phyloP scores from a whole-genome alignment of 1,284 basidiomycete species.

The Termitomyces sp. region DNA sequence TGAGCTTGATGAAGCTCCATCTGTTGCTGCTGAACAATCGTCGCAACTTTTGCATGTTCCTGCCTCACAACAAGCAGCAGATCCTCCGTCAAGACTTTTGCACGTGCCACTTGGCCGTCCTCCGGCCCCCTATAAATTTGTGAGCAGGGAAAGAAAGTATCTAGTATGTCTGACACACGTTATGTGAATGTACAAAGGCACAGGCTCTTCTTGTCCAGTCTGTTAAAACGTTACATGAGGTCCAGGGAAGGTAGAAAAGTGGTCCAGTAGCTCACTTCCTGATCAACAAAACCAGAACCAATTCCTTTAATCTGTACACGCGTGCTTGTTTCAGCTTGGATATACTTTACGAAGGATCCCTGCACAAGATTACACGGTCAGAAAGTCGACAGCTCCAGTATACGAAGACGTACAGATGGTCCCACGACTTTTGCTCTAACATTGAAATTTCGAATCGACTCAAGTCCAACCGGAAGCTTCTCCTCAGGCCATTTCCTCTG shows the following conservation, averaged over 20 bases:
- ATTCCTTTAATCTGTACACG: slow-evolving; percentile 97
- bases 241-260: background rate
- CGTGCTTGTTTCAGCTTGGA: slow-evolving; percentile 93
- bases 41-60: slow-evolving; percentile 80
- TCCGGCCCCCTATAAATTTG: slow-evolving; percentile 72
- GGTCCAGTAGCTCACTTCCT: slow-evolving; percentile 74
- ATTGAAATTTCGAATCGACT: slow-evolving; percentile 94
- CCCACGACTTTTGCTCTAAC: slow-evolving; percentile 97
- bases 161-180: slow-evolving; percentile 51
- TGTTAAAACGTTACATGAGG: background rate
- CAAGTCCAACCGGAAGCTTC: slow-evolving; percentile 83
- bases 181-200: slow-evolving; percentile 78
- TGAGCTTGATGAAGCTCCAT: slow-evolving; percentile 81
- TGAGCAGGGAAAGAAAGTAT: slow-evolving; percentile 2
- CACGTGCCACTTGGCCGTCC: slow-evolving; percentile 80
- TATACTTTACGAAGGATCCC: slow-evolving; percentile 98
- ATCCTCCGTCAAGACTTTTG: slow-evolving; percentile 86
- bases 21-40: slow-evolving; percentile 61
- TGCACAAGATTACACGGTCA: slow-evolving; percentile 25
- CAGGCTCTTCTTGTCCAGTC: slow-evolving; percentile 69
- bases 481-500: slow-evolving; percentile 95
- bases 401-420: slow-evolving; percentile 62
- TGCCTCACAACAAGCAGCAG: slow-evolving; percentile 79
- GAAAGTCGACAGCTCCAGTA: background rate
- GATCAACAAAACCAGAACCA: slow-evolving; percentile 94